Conservation (phyloP, 164 flowering plant species). For the Hamamelis virginiana region DNA sequence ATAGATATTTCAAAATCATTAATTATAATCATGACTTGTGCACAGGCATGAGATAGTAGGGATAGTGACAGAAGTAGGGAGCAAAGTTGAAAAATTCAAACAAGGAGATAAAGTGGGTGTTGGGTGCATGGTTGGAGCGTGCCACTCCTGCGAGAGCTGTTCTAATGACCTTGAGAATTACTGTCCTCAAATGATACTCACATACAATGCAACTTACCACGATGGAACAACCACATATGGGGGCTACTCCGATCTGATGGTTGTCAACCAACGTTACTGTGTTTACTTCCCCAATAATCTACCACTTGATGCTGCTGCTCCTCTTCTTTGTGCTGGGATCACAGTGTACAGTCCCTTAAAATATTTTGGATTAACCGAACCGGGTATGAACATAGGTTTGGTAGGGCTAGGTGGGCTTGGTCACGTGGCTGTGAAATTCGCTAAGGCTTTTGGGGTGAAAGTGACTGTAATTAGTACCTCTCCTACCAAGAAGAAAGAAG, state of each 20-base stretch:
- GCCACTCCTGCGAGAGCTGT: too few relatives aligned
- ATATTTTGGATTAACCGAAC: constrained; percentile 14
- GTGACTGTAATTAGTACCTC: constrained; percentile 4
- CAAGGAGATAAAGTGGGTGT: constrained; percentile 40
- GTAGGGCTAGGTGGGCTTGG: constrained; percentile 17
- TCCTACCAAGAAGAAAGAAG: background rate
- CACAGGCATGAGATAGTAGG: constrained; percentile 47
- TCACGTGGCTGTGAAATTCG: constrained; percentile 3
- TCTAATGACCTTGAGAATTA: constrained; percentile 26
- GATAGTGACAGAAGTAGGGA: constrained; percentile 34
- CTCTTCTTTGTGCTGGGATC: constrained; percentile 31
- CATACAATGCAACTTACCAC: constrained; percentile 6
- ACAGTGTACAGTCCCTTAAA: constrained; percentile 32
- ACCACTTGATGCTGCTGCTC: too few relatives aligned
- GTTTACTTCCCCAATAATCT: too few relatives aligned
- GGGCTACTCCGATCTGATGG: too few relatives aligned
- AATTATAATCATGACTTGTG: background rate
- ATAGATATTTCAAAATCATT: too few relatives aligned
- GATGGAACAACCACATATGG: too few relatives aligned
- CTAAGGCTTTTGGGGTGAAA: constrained; percentile 1
- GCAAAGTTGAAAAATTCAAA: constrained; percentile 28
- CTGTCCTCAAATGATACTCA: constrained; percentile 31
- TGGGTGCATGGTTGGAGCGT: constrained; percentile 37
- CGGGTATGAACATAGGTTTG: constrained; percentile 22
- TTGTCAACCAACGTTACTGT: too few relatives aligned